Base-by-base conservation (phyloP, 306 rosid species). In the Gleditsia sinensis region DNA sequence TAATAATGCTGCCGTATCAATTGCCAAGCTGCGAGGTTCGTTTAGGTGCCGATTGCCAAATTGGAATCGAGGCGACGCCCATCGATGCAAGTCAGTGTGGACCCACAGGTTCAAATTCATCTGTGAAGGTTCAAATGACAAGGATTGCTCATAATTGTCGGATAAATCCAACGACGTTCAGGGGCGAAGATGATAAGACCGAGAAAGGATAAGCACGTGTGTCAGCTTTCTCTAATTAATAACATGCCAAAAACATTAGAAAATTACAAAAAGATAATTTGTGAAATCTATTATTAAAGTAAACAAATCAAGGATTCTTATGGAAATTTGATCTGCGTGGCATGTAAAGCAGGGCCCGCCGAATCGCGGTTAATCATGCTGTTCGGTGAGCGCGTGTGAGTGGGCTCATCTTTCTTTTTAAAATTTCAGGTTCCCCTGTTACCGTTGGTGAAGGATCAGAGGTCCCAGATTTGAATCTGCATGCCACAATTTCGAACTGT, bases 151-250 rank as follows among this genome's bases (percentile, higher is more conserved):
- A 75, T 79, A 56, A 82, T 82, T 57, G 56, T 71, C 75, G 66
- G 74, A 83, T 86, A 74, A 45, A 27, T 68, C 75, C 69, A 83
- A 76, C 39, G 3, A 17, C 14, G n/a, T 13, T 32, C 21, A 64
- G 57, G 62, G 62, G 45, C 21, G 62, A 49, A 67, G 66, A 32
- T 33, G 92, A 89, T 84, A 89, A 87, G 91, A 67, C 61, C 66
- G 0, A 53, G 32, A 20, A 12, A 39, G 84, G 92, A 88, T 88
- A 89, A 84, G 83, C 77, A 86, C 87, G 79, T 42, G 80, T 69
- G 93, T 86, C 90, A 75, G 62, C 82, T 74, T 83, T 78, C 68
- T 53, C 64, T 56, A 46, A 65, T 59, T 55, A 77, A n/a, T 8
- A 14, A 7, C 50, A 43, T 39, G 21, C 45, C 20, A 24, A 24